Percentiles rank a stretch among this genome's conserved stretches.
These are phyloP conservation scores for Eucalyptus pauciflora DNA, from an alignment of 345 rosid species.

Conservation along the genomic window DNA sequence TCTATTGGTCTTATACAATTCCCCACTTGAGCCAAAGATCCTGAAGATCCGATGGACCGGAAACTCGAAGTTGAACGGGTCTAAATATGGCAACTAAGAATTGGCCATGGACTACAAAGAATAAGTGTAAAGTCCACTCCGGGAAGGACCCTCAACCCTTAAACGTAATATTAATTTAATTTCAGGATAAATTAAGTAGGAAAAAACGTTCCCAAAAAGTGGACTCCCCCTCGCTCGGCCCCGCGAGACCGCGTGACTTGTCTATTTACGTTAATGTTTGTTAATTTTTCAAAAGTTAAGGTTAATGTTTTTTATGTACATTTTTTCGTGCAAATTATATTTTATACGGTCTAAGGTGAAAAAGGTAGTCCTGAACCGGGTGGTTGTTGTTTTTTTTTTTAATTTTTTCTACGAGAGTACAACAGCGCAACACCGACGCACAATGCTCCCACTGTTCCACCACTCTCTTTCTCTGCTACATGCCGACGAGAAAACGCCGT, in stretches of 20 bases:
- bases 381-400: not conserved
- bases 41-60: not conserved
- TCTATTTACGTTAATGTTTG: not conserved
- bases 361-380: not conserved
- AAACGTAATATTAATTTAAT: not conserved
- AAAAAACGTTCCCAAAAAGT: not conserved
- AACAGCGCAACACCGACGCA: not conserved
- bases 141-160: not conserved
- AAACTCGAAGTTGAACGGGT: not conserved
- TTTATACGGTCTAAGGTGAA: not conserved
- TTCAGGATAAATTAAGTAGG: not conserved
- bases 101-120: not conserved
- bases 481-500: conserved; percentile 47
- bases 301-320: not conserved
- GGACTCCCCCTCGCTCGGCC: not conserved
- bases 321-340: not conserved
- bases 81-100: not conserved
- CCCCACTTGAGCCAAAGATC: not conserved
- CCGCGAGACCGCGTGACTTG: not conserved
- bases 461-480: conserved; percentile 7
- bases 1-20: not conserved
- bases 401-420: not conserved
- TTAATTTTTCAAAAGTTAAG: not conserved
- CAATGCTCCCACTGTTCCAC: not conserved
- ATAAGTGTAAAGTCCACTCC: not conserved